Percentiles rank a stretch among this genome's conserved stretches.
Conservation (phyloP, 179 eudicot species). For the Gypsophila paniculata region DNA sequence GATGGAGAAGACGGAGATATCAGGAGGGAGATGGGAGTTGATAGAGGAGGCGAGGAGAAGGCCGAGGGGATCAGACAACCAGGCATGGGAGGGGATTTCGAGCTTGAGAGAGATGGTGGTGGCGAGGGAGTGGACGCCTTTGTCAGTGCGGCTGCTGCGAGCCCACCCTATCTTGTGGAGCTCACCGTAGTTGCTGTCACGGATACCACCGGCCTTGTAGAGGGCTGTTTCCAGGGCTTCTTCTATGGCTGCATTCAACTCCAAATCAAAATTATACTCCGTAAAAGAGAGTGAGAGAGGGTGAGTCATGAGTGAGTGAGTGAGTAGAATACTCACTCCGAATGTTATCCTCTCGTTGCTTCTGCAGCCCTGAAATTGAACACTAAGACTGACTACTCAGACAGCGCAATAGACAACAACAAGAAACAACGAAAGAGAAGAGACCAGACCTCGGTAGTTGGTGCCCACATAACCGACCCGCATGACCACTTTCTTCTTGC, state of each 20-base stretch:
- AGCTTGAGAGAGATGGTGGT: constrained; percentile 79
- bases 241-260: constrained; percentile 92
- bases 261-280: no score
- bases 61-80: constrained; percentile 82
- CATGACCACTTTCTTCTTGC: constrained; percentile 90
- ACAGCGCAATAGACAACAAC: no score
- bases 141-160: constrained; percentile 88
- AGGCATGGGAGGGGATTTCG: constrained; percentile 84
- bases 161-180: constrained; percentile 79
- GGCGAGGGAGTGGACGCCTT: constrained; percentile 92
- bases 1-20: constrained; percentile 73
- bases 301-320: background rate
- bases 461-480: constrained; percentile 88
- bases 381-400: background rate
- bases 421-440: no score
- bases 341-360: constrained; percentile 58
- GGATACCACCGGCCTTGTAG: constrained; percentile 78
- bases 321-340: constrained; percentile 40
- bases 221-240: constrained; percentile 76
- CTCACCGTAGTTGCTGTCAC: constrained; percentile 71
- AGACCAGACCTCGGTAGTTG: constrained; percentile 85
- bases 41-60: constrained; percentile 58
- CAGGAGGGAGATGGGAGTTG: constrained; percentile 66
- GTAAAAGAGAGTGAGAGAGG: no score
- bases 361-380: constrained; percentile 56